These are phyloP conservation scores for Podila clonocystis DNA, from an alignment of 192 early-diverging fungal genomes.

Conservation along the genomic window DNA sequence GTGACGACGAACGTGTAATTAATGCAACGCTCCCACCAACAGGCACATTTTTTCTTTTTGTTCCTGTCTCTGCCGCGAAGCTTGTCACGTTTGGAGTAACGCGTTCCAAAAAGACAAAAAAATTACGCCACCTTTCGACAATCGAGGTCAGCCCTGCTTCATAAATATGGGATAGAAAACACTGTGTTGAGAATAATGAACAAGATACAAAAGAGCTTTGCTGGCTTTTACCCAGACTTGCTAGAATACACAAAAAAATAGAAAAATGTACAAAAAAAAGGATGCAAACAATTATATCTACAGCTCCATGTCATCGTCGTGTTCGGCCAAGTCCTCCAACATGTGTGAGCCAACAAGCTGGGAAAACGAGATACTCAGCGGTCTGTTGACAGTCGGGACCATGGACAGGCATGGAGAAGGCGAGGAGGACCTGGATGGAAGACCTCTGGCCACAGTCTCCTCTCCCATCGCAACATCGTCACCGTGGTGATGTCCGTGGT, in stretches of 20 bases:
- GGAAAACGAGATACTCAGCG: constrained; percentile 40
- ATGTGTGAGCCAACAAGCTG: constrained; percentile 26
- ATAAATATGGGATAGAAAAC: too few species aligned
- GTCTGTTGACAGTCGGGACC: constrained; percentile 29
- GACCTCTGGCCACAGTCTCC: constrained; percentile 6
- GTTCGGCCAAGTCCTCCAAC: constrained; percentile 34
- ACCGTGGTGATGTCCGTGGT: background rate
- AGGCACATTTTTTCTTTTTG: too few species aligned
- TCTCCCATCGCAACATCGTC: constrained; percentile 47
- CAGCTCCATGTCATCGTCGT: constrained; percentile 50
- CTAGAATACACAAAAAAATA: background rate
- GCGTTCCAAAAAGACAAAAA: too few species aligned
- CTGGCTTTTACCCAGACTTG: background rate
- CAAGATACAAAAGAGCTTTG: background rate
- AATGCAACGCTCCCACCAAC: too few species aligned
- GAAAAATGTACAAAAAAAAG: background rate
- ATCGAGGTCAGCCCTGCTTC: too few species aligned
- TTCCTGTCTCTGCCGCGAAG: too few species aligned
- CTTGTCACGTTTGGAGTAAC: too few species aligned
- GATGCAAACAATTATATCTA: constrained; percentile 2
- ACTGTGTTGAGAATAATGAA: too few species aligned
- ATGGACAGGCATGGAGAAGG: constrained; percentile 42
- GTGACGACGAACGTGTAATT: too few species aligned
- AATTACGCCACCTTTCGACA: too few species aligned
- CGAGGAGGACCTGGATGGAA: constrained; percentile 31